Base-by-base conservation (phyloP, 768 basidiomycete genomes). In the Tephrocybe sp. region DNA sequence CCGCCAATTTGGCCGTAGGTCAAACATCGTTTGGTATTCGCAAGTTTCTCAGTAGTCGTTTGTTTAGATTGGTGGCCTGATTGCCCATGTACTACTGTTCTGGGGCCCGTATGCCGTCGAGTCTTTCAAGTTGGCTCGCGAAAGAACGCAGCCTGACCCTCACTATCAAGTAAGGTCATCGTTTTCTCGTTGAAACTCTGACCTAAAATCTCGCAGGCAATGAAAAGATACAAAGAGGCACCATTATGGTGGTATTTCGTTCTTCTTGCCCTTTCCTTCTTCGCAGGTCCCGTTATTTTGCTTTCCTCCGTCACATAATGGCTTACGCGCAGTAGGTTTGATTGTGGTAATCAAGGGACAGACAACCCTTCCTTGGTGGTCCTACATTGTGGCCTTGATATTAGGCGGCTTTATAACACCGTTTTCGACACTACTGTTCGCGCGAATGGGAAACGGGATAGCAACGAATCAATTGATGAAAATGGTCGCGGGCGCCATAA, bases 281-380 rank as follows among this genome's bases (percentile, higher is more conserved):
- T 81, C 25, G 78, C 80, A 16, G 83, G n/a, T n/a, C n/a, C n/a
- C n/a, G 82, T 80, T 44, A 22, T n/a, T 22, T 6, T 3, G 8
- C 15, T 12, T 37, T 23, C 30, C 38, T 2, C 21, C 12, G 12
- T 38, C 19, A 18, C 22, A 31, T 11, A 29, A 13, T 33, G 29
- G 22, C 18, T 29, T 45, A 40, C 18, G 21, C 25, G n/a, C 18
- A 16, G 4, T 56, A 75, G 80, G 81, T 16, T 66, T 84, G 45
- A 72, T 82, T 31, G 81, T 81, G 15, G 74, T 80, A 1, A 42
- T 80, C 52, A 79, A 74, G 54, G 82, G 80, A 12, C 69, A 83
- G 54, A 83, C 82, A 1, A 81, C 81, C 0, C 71, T 86, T 15
- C 78, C 82, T 3, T 79, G 76, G 75, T 83, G 79, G 75, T 79